phyloP scores from a whole-genome alignment of 345 rosid species.

The Punica granatum region DNA sequence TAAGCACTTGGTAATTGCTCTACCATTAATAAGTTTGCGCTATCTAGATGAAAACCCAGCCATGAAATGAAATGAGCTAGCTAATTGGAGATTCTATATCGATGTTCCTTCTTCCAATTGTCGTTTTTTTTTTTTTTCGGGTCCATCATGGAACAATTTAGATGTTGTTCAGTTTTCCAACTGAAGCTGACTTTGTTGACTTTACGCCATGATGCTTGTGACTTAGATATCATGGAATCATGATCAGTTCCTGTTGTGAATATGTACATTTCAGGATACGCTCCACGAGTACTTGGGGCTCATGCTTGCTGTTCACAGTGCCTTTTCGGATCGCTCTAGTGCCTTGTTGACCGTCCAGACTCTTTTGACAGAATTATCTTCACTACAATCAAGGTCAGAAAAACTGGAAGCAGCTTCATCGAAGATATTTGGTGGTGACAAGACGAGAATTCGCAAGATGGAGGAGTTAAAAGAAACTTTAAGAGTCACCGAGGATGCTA shows the following conservation, averaged over 20 bases:
- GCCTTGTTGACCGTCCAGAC: slow-evolving; percentile 91
- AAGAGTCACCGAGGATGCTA: slow-evolving; percentile 76
- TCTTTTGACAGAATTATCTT: slow-evolving; percentile 69
- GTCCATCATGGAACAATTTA: not conserved
- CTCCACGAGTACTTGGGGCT: slow-evolving; percentile 89
- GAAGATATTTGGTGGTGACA: slow-evolving; percentile 96
- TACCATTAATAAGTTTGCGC: not conserved
- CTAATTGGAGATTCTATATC: not conserved
- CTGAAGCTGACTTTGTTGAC: not conserved
- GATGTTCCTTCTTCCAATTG: not conserved
- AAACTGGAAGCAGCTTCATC: slow-evolving; percentile 93
- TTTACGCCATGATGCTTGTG: slow-evolving; percentile 4
- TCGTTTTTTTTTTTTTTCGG: not conserved
- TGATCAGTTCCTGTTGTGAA: not conserved
- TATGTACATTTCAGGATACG: slow-evolving; percentile 48
- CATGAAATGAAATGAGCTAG: not conserved
- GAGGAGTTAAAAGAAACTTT: slow-evolving; percentile 87
- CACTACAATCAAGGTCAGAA: slow-evolving; percentile 64
- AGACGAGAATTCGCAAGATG: slow-evolving; percentile 73
- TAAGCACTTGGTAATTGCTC: slow-evolving; percentile 72
- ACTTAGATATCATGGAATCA: slow-evolving; percentile 4
- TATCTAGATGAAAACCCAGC: not conserved
- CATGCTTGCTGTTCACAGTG: slow-evolving; percentile 82
- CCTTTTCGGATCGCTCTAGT: slow-evolving; percentile 82
- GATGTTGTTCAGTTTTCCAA: not conserved